phyloP scores from a whole-genome alignment of 2,329 filamentous ascomycete species.

The Trichoderma gracile region DNA sequence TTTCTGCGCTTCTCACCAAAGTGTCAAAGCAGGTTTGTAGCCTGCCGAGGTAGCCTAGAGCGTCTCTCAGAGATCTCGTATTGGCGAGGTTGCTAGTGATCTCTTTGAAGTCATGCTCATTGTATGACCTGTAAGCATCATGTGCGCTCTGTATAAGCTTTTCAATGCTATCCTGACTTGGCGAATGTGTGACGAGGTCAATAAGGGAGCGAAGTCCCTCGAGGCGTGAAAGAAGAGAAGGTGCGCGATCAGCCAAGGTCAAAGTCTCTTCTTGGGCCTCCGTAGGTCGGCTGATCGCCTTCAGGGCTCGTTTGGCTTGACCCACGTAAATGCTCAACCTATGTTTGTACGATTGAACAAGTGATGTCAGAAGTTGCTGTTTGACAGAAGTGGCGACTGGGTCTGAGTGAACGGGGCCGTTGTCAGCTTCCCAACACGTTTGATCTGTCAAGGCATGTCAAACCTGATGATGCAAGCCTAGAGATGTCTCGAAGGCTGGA shows the following conservation, averaged over 20 bases:
- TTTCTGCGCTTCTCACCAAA: not conserved
- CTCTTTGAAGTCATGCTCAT: not conserved
- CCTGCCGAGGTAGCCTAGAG: slow-evolving; percentile 7
- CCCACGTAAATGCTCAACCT: not conserved
- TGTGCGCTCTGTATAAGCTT: not conserved
- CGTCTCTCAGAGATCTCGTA: not conserved
- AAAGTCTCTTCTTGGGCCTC: not conserved
- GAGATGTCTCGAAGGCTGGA: slow-evolving; percentile 2
- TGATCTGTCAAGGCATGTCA: not conserved
- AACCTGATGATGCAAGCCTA: not conserved
- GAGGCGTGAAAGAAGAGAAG: not conserved
- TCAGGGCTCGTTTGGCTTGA: not conserved
- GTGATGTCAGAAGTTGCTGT: not conserved
- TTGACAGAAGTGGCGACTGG: not conserved
- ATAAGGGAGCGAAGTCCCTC: not conserved
- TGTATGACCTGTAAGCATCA: not conserved
- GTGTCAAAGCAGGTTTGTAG: slow-evolving; percentile 2
- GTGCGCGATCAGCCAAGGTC: not conserved
- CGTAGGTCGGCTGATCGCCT: not conserved
- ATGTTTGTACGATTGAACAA: not conserved
- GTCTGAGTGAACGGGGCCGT: not conserved
- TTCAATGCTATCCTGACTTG: not conserved
- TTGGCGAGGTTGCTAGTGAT: not conserved
- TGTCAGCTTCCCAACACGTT: not conserved
- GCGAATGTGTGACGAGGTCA: not conserved